Evolutionary conservation across 2,329 filamentous ascomycete species (phyloP), one percentile per base, ranked within the genome.

Genomic region (Blastomyces emzantsi): DNA sequence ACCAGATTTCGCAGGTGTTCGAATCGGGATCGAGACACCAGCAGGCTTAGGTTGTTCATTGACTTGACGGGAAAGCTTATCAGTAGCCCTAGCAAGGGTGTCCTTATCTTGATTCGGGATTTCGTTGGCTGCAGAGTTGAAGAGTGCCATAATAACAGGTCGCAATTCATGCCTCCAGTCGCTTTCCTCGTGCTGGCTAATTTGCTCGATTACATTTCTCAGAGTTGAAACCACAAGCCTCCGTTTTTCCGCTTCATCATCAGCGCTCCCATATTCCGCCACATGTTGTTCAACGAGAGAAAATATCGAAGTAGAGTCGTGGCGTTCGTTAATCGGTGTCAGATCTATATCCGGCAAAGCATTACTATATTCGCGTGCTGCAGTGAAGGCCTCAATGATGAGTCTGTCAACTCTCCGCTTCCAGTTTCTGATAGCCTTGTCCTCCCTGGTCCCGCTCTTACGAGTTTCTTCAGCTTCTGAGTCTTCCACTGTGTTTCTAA

Each of bases 401-500:
- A 62, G 61, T 17, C 30, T 47, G 30, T 62, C 36, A 11, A 62
- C 51, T 36, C n/a, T 25, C 17, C n/a, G 30, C 43, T 25, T 60
- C 58, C 58, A 60, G 17, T 13, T 36, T 43, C 28, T 47, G 5
- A 4, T 36, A 47, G 17, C 25, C 43, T 36, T 15, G 22, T 49
- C 43, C 17, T 6, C 43, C 11, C 15, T 30, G 30, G 47, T 19
- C 45, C 62, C 19, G 41, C 17, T 30, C 9, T 55, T 67, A 15
- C 57, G 65, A 19, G 65, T 60, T 39, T 70, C 68, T 33, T 57
- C 45, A 8, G 43, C 54, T 30, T 65, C 57, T 55, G 49, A 49
- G n/a, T 56, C 63, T 28, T 65, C 63, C 59, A 51, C 43, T 36
- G 51, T 59, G 6, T 63, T 64, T 30, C 75, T 71, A 19, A 94